Percentiles rank a stretch among this genome's conserved stretches.
phyloP scores from a whole-genome alignment of 208 protist genomes.

The Leishmania major region DNA sequence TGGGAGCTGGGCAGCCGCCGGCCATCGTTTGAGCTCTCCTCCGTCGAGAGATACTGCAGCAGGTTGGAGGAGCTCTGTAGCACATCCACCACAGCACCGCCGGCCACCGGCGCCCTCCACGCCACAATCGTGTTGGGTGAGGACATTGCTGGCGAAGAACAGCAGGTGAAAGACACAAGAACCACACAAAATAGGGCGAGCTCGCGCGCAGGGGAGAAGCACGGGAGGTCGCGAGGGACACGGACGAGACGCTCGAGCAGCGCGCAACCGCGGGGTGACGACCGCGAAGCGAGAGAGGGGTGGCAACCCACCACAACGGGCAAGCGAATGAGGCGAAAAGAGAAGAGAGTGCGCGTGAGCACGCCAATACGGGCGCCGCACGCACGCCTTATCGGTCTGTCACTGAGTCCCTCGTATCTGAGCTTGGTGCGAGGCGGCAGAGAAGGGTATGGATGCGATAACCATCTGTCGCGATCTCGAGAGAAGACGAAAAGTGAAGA shows the following conservation, averaged over 20 bases:
- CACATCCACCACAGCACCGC: slow-evolving; percentile 54
- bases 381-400: neutral
- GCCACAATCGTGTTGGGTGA: slow-evolving; percentile 25
- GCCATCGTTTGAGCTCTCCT: slow-evolving; percentile 16
- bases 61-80: slow-evolving; percentile 61
- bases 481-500: slow-evolving; percentile 14
- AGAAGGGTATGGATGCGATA: neutral
- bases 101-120: slow-evolving; percentile 38
- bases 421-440: neutral
- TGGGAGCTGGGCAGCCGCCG: slow-evolving; percentile 8
- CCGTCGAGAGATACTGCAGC: slow-evolving; percentile 38
- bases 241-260: neutral
- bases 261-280: neutral
- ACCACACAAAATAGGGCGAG: neutral
- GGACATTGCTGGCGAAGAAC: slow-evolving; percentile 1
- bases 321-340: neutral
- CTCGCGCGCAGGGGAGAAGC: neutral
- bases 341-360: neutral
- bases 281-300: neutral
- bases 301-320: neutral
- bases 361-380: neutral
- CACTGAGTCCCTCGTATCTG: neutral
- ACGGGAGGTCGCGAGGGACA: neutral
- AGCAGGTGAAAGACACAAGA: neutral
- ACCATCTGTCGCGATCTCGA: slow-evolving; percentile 15